phyloP scores from a whole-genome alignment of 352 stramenopile species.

The Phytophthora pseudosyringae region DNA sequence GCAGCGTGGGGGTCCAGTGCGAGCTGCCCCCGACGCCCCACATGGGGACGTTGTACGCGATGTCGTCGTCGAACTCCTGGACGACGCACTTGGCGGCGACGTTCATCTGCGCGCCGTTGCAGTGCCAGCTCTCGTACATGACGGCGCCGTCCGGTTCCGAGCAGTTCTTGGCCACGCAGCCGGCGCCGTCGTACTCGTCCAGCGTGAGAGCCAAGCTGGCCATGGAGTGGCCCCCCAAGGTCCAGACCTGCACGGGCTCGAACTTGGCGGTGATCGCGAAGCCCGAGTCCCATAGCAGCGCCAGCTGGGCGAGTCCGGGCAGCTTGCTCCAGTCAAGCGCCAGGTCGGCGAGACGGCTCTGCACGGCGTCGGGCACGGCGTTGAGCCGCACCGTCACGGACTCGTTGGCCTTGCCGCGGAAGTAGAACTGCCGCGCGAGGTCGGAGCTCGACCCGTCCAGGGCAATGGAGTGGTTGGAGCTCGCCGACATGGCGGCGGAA shows the following conservation, averaged over 20 bases:
- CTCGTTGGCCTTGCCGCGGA: constrained; percentile 24
- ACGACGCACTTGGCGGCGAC: constrained; percentile 35
- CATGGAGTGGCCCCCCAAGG: constrained; percentile 28
- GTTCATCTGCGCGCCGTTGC: constrained; percentile 48
- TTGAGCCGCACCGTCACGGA: constrained; percentile 8
- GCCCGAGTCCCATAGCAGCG: constrained; percentile 47
- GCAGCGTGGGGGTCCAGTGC: neutral
- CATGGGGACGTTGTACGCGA: constrained; percentile 29
- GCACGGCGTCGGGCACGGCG: constrained; percentile 14
- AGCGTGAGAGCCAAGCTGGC: constrained; percentile 33
- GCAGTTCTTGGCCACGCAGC: constrained; percentile 32
- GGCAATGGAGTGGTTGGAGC: constrained; percentile 15
- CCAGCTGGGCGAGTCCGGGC: constrained; percentile 33
- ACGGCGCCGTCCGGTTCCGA: constrained; percentile 21
- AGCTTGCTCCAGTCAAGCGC: constrained; percentile 26
- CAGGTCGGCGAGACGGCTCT: constrained; percentile 12
- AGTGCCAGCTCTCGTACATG: constrained; percentile 24
- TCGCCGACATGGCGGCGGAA: constrained; percentile 4
- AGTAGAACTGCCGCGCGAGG: constrained; percentile 37
- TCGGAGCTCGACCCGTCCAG: constrained; percentile 45
- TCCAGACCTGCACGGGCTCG: constrained; percentile 25
- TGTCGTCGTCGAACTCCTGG: constrained; percentile 21
- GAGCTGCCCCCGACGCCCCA: constrained; percentile 30
- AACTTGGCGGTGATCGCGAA: constrained; percentile 20
- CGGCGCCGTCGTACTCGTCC: constrained; percentile 25